phyloP scores from a whole-genome alignment of 169 alveolate species.

The Plasmodium vinckei region DNA sequence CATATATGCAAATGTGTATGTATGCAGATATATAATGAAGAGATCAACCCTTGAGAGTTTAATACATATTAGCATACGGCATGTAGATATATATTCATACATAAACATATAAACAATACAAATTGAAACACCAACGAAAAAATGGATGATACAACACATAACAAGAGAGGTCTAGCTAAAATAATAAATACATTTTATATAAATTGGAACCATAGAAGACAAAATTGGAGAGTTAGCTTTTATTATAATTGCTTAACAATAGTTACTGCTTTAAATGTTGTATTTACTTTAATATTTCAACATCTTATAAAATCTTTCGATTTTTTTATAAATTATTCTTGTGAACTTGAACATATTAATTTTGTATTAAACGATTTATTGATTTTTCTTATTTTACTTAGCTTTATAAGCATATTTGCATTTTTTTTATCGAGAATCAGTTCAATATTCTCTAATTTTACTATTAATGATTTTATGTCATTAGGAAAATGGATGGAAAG shows the following conservation, averaged over 20 bases:
- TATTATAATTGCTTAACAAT: slow-evolving; percentile 79
- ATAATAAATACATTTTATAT: slow-evolving; percentile 59
- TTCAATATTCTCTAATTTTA: slow-evolving; percentile 84
- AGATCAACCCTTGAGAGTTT: too few relatives aligned
- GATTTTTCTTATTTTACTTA: slow-evolving; percentile 75
- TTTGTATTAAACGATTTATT: slow-evolving; percentile 79
- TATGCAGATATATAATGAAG: not conserved
- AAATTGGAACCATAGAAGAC: slow-evolving; percentile 86
- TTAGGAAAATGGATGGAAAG: slow-evolving; percentile 84
- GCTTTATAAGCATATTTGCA: slow-evolving; percentile 57
- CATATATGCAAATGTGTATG: not conserved
- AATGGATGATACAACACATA: slow-evolving; percentile 40
- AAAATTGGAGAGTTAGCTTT: slow-evolving; percentile 86
- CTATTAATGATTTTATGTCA: slow-evolving; percentile 88
- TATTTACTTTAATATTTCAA: slow-evolving; percentile 80
- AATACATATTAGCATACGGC: too few relatives aligned
- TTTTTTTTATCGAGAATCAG: slow-evolving; percentile 78
- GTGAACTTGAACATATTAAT: slow-evolving; percentile 80
- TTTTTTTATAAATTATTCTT: slow-evolving; percentile 83
- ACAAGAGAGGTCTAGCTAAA: slow-evolving; percentile 29
- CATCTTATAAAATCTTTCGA: slow-evolving; percentile 80
- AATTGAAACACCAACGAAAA: not conserved
- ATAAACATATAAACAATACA: not conserved
- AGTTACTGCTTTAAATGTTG: slow-evolving; percentile 77
- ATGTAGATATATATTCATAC: not conserved